Conservation (phyloP, 441 rosid species). For the Arabidopsis hybrid region DNA sequence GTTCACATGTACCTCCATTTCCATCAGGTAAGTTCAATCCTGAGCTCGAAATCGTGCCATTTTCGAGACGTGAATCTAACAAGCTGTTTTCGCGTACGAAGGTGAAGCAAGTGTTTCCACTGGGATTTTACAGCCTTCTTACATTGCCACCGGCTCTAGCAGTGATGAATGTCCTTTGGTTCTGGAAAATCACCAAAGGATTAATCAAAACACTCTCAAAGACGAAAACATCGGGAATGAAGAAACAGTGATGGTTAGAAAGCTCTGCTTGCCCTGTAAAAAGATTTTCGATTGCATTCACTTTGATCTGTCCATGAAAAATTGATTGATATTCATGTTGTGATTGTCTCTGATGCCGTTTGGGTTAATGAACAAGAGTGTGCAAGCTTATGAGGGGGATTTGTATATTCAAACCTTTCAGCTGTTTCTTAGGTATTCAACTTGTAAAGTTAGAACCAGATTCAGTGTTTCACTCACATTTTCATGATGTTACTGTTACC, state of each 20-base stretch:
- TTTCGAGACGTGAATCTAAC: neutral
- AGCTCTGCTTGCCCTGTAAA: conserved; percentile 6
- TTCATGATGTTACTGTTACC: neutral
- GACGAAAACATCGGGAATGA: conserved; percentile 57
- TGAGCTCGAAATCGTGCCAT: neutral
- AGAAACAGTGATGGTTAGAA: conserved; percentile 15
- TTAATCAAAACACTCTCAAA: conserved; percentile 71
- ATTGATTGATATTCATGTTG: conserved; percentile 23
- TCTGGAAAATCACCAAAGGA: conserved; percentile 80
- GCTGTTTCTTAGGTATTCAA: conserved; percentile 34
- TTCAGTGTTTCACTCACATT: conserved; percentile 8
- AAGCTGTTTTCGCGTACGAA: conserved; percentile 19
- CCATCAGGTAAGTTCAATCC: conserved; percentile 62
- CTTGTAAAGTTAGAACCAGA: conserved; percentile 35
- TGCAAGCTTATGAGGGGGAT: conserved; percentile 10
- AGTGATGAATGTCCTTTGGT: conserved; percentile 72
- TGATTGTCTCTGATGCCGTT: conserved; percentile 9
- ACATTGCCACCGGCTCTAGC: conserved; percentile 54
- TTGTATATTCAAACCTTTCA: conserved; percentile 23
- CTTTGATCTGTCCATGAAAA: conserved; percentile 18
- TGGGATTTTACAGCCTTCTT: conserved; percentile 78
- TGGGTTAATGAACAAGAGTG: neutral
- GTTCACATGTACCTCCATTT: conserved; percentile 66
- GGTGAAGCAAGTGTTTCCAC: conserved; percentile 71
- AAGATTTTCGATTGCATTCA: conserved; percentile 22